Base-by-base conservation (phyloP, 495 filamentous ascomycete species). In the Mytilinidion resinicola region DNA sequence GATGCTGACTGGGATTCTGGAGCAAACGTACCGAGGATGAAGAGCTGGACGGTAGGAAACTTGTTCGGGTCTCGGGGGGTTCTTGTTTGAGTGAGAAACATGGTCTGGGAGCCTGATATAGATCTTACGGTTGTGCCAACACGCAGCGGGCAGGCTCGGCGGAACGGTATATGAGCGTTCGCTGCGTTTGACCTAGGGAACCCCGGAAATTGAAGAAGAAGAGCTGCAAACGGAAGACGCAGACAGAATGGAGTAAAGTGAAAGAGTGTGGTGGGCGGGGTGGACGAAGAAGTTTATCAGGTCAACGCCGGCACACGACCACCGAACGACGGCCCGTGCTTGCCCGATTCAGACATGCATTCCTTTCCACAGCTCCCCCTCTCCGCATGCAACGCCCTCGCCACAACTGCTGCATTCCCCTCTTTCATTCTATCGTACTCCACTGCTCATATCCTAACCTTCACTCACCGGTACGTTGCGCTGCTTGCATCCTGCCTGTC, bases 31-130 rank as follows among this genome's bases (percentile, higher is more conserved):
- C 87, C 86, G 63, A 92, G 77, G 15, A 90, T 71, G 62, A 89
- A 86, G 11, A 91, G 80, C 66, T 93, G 89, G n/a, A 80, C 65
- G 11, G 86, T 84, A 14, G 89, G 89, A 63, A 92, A 93, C 59
- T 78, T 76, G 69, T 79, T 74, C 48, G 78, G 78, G 56, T 82
- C 76, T 67, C 78, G 79, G 49, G 67, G 74, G 49, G 51, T 65
- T 69, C 59, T 61, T 65, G 63, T 38, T 56, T 63, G 71, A 53
- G 72, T 75, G 67, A 75, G 72, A 70, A 65, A 60, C 71, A 75
- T 73, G 38, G 62, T 61, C 63, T 59, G 59, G 56, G 15, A 64
- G 38, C 41, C 47, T 59, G 57, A 44, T 52, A 56, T 59, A 35
- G 57, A 44, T 63, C 69, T 71, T 68, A 70, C 67, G 67, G 62